Percentiles rank a stretch among this genome's conserved stretches.
Evolutionary conservation across 495 filamentous ascomycete species (phyloP).

Genomic region (Neurospora africana): DNA sequence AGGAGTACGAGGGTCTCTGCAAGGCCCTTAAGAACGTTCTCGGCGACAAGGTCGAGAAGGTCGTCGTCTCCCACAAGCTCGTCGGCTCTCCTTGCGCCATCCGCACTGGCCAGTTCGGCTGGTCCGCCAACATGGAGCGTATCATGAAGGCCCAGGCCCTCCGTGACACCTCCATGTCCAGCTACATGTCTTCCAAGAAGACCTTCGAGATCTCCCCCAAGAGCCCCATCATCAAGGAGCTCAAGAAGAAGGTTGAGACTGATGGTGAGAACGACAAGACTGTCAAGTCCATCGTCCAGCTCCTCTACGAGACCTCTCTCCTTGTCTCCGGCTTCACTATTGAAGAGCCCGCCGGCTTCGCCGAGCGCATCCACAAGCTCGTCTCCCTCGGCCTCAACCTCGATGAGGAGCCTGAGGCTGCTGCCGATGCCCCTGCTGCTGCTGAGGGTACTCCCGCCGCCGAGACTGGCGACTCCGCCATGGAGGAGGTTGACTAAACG

Average conservation of each 20-base stretch:
- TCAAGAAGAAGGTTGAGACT: constrained; percentile 94
- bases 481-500: constrained; percentile 60
- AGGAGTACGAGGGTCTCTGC: constrained; percentile 87
- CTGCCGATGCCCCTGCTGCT: constrained; percentile 51
- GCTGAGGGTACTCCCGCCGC: constrained; percentile 34
- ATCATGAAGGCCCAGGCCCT: constrained; percentile 99
- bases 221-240: constrained; percentile 94
- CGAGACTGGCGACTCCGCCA: constrained; percentile 48
- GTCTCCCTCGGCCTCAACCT: constrained; percentile 93
- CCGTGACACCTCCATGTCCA: constrained; percentile 97
- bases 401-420: constrained; percentile 73
- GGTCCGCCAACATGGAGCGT: constrained; percentile 99
- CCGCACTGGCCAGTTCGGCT: constrained; percentile 98
- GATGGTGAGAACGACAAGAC: constrained; percentile 97
- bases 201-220: constrained; percentile 99
- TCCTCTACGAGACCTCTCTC: constrained; percentile 96
- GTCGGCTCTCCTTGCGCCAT: constrained; percentile 93
- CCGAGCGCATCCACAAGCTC: constrained; percentile 98
- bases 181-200: constrained; percentile 99
- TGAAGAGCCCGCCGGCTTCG: constrained; percentile 93
- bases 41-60: constrained; percentile 99
- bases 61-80: constrained; percentile 97
- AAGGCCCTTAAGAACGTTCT: constrained; percentile 98
- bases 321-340: constrained; percentile 98
- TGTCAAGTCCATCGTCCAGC: constrained; percentile 95